phyloP scores from a whole-genome alignment of 2,329 filamentous ascomycete species.

The Xylaria sp. region DNA sequence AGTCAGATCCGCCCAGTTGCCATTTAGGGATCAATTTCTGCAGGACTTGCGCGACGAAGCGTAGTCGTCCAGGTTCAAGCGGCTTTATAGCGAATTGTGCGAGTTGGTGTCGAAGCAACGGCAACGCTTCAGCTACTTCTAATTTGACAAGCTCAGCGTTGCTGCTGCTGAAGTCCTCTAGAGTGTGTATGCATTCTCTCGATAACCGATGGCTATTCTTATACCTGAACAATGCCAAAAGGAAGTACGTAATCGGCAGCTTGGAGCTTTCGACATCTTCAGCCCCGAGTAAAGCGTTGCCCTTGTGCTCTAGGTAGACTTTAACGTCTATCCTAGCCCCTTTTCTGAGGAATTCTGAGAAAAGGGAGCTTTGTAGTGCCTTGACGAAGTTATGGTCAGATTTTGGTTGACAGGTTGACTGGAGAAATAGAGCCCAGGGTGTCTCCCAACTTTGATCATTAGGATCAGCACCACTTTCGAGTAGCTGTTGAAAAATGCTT shows the following conservation, averaged over 20 bases:
- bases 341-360: conserved; percentile 2
- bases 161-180: background rate
- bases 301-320: background rate
- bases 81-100: background rate
- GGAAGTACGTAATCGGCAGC: background rate
- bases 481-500: background rate
- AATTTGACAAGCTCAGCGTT: background rate
- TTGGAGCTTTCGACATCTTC: background rate
- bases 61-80: background rate
- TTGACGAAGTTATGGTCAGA: conserved; percentile 1
- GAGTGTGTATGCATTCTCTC: background rate
- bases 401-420: background rate
- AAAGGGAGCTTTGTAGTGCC: conserved; percentile 6
- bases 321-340: background rate
- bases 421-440: conserved; percentile 8
- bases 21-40: background rate
- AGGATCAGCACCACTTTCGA: conserved; percentile 1
- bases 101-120: background rate
- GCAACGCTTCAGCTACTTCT: background rate
- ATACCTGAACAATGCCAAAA: conserved; percentile 2
- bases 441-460: background rate
- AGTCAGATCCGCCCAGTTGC: background rate
- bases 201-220: background rate
- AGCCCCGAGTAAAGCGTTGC: no score
- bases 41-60: background rate